Base-by-base conservation (phyloP, 306 rosid species). In the Vachellia pachyceras region DNA sequence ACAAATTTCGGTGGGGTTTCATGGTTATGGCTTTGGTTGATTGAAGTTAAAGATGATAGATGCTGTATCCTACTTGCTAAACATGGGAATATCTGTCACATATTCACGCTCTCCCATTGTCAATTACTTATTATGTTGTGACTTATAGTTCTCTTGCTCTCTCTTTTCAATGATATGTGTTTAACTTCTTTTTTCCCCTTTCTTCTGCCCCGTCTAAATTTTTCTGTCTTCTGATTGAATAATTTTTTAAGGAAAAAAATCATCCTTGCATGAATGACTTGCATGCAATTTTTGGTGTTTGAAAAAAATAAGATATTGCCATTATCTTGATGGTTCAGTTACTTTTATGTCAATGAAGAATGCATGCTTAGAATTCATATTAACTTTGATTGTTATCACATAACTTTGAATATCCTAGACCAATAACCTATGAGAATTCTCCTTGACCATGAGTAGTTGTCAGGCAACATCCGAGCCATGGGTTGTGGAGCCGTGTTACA, bases 21-120 rank as follows among this genome's bases (percentile, higher is more conserved):
- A 77, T 85, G 77, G 72, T 87, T 83, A 85, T 87, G 72, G 89
- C 86, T 84, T 73, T 89, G 88, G 83, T 80, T 86, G 84, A 67
- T 80, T 82, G 86, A 85, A 76, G 87, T 76, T 78, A 82, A 82
- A 81, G 90, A 79, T 82, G 76, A 75, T 82, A 80, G 74, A 83
- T 82, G 75, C 58, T 85, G 94, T 92, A 92, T 92, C 96, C 95
- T 93, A 80, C 90, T 85, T 82, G 73, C 80, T 64, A 36, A 76
- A 40, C 76, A 33, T 79, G 50, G 58, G 67, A 73, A 60, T 80
- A 57, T 54, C 77, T 84, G 42, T 78, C 80, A 54, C 54, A 72
- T 77, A 64, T 45, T 37, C 20, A 76, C 49, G 42, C 17, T 52
- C 8, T 54, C 36, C 63, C 68, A 57, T 61, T n/a, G 40, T 67